A percentile compares a stretch with the other conserved stretches of the same genome.
These are phyloP conservation scores for Penicillium sp. DNA, from an alignment of 2,329 filamentous ascomycete species.

Conservation along the genomic window DNA sequence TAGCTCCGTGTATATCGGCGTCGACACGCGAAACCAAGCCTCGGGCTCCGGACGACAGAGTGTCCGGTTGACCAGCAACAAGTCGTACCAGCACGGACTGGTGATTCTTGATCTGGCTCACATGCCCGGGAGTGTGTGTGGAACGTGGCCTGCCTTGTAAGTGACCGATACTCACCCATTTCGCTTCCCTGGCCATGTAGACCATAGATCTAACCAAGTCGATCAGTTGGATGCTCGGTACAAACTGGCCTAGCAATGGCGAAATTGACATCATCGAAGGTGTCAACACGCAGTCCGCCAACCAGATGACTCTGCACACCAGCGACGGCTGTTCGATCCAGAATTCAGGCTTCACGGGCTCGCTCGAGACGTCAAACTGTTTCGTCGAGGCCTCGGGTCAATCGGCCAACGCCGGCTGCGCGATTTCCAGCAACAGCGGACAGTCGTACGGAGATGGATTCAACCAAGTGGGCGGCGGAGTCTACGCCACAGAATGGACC, in stretches of 20 bases:
- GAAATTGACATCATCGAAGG: constrained; percentile 81
- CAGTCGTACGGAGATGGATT: constrained; percentile 61
- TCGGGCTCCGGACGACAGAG: constrained; percentile 59
- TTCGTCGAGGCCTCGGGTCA: constrained; percentile 44
- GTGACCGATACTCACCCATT: constrained; percentile 3
- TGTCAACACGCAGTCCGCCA: constrained; percentile 56
- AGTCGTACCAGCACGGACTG: constrained; percentile 58
- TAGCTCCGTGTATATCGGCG: constrained; percentile 60
- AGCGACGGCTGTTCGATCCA: constrained; percentile 53
- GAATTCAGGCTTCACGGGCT: constrained; percentile 45
- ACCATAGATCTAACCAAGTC: too few relatives aligned
- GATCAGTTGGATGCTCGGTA: constrained; percentile 52
- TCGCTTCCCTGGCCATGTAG: too few relatives aligned
- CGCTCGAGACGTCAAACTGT: constrained; percentile 52
- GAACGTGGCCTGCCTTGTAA: constrained; percentile 65
- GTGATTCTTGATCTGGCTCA: constrained; percentile 67
- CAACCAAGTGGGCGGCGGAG: constrained; percentile 62
- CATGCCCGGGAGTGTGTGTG: constrained; percentile 66
- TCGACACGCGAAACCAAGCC: constrained; percentile 56
- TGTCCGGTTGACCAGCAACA: constrained; percentile 63
- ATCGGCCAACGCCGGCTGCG: constrained; percentile 53
- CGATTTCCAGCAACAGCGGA: constrained; percentile 46
- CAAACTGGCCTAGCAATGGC: constrained; percentile 62
- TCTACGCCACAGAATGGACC: constrained; percentile 75
- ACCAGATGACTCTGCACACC: constrained; percentile 65